These are phyloP conservation scores for Aquanectria penicillioides DNA, from an alignment of 2,329 filamentous ascomycete genomes.

Conservation along the genomic window DNA sequence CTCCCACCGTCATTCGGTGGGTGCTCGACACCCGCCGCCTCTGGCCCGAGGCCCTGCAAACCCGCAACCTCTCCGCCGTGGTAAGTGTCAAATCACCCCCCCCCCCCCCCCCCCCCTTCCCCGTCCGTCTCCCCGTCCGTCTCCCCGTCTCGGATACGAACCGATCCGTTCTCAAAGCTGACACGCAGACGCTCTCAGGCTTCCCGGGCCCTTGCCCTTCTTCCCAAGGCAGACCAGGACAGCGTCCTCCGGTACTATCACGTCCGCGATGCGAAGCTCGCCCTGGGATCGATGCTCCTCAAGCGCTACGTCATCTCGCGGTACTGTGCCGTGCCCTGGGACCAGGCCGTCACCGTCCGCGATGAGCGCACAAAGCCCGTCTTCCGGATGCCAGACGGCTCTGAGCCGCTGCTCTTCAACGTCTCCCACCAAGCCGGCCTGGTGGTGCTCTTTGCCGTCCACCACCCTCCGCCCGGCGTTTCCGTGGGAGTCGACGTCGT, in stretches of 20 bases:
- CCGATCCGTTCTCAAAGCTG: too few species aligned
- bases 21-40: slow-evolving; percentile 68
- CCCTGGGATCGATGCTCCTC: slow-evolving; percentile 75
- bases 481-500: slow-evolving; percentile 81
- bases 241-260: slow-evolving; percentile 71
- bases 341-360: slow-evolving; percentile 64
- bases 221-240: slow-evolving; percentile 65
- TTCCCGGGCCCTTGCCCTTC: slow-evolving; percentile 61
- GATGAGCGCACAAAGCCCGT: slow-evolving; percentile 65
- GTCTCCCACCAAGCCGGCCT: slow-evolving; percentile 82
- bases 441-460: slow-evolving; percentile 71
- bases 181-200: slow-evolving; percentile 54
- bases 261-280: slow-evolving; percentile 78
- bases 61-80: slow-evolving; percentile 56
- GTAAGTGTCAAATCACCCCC: slow-evolving; percentile 47
- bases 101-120: neutral
- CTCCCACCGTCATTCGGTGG: slow-evolving; percentile 65
- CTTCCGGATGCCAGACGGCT: slow-evolving; percentile 59
- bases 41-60: slow-evolving; percentile 63
- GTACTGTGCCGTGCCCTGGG: slow-evolving; percentile 69
- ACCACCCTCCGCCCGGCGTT: slow-evolving; percentile 42
- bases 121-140: too few species aligned
- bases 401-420: slow-evolving; percentile 72
- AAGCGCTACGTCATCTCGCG: slow-evolving; percentile 76
- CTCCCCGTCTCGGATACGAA: too few species aligned